Conservation (phyloP, 2,329 filamentous ascomycete species). For the Hansfordia pulvinata region DNA sequence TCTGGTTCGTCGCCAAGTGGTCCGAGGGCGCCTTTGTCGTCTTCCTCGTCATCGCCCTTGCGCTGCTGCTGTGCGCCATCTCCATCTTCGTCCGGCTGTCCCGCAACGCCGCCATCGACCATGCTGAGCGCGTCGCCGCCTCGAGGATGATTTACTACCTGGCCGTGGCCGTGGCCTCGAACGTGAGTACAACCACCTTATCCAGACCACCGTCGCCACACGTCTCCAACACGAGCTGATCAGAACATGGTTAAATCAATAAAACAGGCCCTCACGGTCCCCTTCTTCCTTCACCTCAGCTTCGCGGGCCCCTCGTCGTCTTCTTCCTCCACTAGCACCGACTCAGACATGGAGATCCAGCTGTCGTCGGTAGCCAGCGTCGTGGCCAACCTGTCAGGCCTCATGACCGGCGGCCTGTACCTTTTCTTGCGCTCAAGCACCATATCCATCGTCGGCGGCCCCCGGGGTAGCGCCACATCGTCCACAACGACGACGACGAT, state of each 20-base stretch:
- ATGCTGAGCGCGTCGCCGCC: conserved; percentile 46
- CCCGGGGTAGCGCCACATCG: conserved; percentile 8
- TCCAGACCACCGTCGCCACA: neutral
- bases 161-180: conserved; percentile 38
- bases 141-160: conserved; percentile 61
- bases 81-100: conserved; percentile 44
- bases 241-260: conserved; percentile 3
- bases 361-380: conserved; percentile 52
- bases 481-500: conserved; percentile 19
- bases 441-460: conserved; percentile 7
- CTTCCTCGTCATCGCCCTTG: conserved; percentile 32
- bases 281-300: conserved; percentile 48
- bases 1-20: conserved; percentile 53
- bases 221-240: too few species aligned
- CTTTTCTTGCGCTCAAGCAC: conserved; percentile 40
- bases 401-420: conserved; percentile 52
- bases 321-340: too few species aligned
- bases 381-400: conserved; percentile 50
- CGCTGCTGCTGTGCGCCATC: conserved; percentile 34
- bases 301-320: too few species aligned
- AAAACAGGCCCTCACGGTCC: conserved; percentile 39
- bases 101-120: conserved; percentile 37
- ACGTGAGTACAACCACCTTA: conserved; percentile 26
- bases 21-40: conserved; percentile 42
- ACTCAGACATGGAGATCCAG: conserved; percentile 26